phyloP scores from a whole-genome alignment of 2,329 filamentous ascomycete genomes.

The Epichloe elymi region DNA sequence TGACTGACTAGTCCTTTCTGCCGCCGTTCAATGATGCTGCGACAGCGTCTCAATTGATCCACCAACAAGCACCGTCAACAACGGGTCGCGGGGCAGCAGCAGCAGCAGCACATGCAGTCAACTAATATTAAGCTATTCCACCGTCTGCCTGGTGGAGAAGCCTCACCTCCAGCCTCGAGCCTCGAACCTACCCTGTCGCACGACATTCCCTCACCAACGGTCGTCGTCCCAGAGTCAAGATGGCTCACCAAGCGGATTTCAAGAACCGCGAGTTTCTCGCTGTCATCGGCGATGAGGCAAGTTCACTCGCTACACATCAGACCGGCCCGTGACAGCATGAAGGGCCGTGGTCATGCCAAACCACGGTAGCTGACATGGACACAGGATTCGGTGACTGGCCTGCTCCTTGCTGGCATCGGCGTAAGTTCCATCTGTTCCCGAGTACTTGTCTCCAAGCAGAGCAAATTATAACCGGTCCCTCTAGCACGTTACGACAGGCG shows the following conservation, averaged over 20 bases:
- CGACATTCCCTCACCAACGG: neutral
- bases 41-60: neutral
- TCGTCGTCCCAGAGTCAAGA: constrained; percentile 14
- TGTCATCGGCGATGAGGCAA: constrained; percentile 92
- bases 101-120: neutral
- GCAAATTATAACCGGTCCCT: neutral
- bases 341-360: neutral
- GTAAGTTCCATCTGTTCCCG: constrained; percentile 35
- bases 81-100: neutral
- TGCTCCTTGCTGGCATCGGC: constrained; percentile 89
- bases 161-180: neutral
- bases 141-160: constrained; percentile 4
- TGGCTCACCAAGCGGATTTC: constrained; percentile 44
- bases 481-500: constrained; percentile 80
- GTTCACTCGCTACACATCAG: constrained; percentile 6
- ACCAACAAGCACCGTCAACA: neutral
- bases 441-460: neutral
- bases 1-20: no score
- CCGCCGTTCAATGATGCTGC: neutral
- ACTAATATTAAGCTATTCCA: neutral
- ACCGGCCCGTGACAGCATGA: neutral
- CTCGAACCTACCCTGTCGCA: neutral
- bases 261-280: constrained; percentile 92
- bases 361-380: constrained; percentile 15
- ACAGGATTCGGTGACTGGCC: constrained; percentile 89